Evolutionary conservation across 345 rosid species (phyloP).

Genomic region (Linum tenue): DNA sequence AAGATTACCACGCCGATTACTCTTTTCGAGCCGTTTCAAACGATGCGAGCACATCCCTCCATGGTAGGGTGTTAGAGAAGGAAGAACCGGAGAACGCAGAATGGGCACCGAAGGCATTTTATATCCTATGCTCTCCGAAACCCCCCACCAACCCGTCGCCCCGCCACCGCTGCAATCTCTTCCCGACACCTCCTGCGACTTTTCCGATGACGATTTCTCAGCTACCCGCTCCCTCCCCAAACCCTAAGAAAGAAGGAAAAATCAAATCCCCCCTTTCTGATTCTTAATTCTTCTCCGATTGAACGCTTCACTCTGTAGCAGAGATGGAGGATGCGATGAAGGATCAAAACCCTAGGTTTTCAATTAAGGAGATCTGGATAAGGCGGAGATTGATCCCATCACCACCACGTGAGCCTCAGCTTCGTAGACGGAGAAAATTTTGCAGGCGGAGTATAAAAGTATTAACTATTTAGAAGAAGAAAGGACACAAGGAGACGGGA

Average conservation of each 20-base stretch:
- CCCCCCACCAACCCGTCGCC: constrained; percentile 39
- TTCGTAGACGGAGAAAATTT: background rate
- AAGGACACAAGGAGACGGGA: background rate
- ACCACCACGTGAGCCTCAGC: background rate
- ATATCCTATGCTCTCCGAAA: constrained; percentile 59
- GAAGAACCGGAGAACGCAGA: constrained; percentile 26
- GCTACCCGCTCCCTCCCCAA: background rate
- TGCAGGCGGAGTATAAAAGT: background rate
- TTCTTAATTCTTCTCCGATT: no score
- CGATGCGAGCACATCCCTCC: constrained; percentile 65
- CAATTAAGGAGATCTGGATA: background rate
- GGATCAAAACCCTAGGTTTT: background rate
- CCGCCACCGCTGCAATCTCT: background rate
- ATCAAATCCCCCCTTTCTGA: background rate
- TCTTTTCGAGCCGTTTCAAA: constrained; percentile 71
- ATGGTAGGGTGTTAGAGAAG: constrained; percentile 49
- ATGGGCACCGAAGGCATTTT: constrained; percentile 78
- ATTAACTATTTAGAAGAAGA: background rate
- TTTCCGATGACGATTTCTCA: background rate
- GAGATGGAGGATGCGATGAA: background rate
- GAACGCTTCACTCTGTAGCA: no score
- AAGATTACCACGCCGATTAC: constrained; percentile 97
- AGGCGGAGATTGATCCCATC: background rate
- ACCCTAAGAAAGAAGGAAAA: background rate
- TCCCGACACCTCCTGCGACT: background rate